These are phyloP conservation scores for Teunomyces panamensis DNA, from an alignment of 805 yeast genomes.

Conservation along the genomic window DNA sequence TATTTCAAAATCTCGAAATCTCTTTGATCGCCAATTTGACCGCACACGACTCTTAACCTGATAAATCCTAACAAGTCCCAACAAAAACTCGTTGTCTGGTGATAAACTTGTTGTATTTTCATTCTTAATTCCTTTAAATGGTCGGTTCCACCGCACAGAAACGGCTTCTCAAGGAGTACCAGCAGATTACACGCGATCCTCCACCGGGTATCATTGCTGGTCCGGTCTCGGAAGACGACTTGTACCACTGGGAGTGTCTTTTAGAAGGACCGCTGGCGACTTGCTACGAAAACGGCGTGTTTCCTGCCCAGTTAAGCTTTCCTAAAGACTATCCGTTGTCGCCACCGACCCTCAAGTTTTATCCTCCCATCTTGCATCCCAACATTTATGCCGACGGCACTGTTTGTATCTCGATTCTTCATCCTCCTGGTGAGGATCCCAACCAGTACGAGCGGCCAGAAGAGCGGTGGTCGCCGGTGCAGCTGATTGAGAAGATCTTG, in stretches of 20 bases:
- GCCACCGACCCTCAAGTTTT: constrained; percentile 74
- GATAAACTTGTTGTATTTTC: neutral
- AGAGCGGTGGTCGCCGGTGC: constrained; percentile 98
- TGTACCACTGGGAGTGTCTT: constrained; percentile 81
- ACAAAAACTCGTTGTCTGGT: neutral
- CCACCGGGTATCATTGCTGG: constrained; percentile 97
- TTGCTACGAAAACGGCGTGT: constrained; percentile 85
- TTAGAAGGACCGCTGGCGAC: constrained; percentile 83
- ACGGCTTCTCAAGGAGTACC: constrained; percentile 83
- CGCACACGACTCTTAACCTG: too few species aligned
- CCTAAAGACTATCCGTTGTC: constrained; percentile 80
- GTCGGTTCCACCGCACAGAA: constrained; percentile 69
- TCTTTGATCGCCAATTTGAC: too few species aligned
- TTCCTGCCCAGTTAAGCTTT: constrained; percentile 68
- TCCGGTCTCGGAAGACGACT: constrained; percentile 71
- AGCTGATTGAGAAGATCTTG: constrained; percentile 93
- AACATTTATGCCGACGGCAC: constrained; percentile 92
- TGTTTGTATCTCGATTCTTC: constrained; percentile 92
- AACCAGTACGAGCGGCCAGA: constrained; percentile 92
- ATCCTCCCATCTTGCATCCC: constrained; percentile 87
- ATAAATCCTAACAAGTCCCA: too few species aligned
- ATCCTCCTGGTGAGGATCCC: constrained; percentile 97
- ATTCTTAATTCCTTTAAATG: constrained; percentile 12
- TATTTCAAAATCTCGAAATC: too few species aligned
- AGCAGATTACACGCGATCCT: constrained; percentile 78